These are phyloP conservation scores for Talaromyces trachyspermus DNA, from an alignment of 495 filamentous ascomycete species.

Conservation along the genomic window DNA sequence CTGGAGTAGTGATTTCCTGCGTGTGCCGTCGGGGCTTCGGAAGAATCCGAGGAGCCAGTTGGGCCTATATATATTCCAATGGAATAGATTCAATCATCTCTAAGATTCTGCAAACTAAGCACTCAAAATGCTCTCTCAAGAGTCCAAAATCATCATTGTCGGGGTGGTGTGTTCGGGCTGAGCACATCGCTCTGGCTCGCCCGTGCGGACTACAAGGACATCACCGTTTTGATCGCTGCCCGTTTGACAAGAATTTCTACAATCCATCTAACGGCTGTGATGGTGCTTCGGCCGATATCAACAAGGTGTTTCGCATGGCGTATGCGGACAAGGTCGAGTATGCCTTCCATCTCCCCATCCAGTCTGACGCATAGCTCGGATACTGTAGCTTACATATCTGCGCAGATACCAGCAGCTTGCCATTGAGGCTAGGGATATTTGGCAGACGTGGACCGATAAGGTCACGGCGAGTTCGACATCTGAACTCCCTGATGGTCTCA, in stretches of 20 bases:
- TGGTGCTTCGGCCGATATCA: neutral
- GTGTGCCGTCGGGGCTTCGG: too few species aligned
- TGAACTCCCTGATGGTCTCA: conserved; percentile 8
- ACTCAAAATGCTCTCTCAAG: neutral
- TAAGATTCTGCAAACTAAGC: neutral
- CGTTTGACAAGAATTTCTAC: neutral
- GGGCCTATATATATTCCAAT: neutral
- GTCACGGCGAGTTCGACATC: neutral
- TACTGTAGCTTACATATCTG: neutral
- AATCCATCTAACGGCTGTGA: neutral
- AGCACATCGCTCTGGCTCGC: conserved; percentile 1
- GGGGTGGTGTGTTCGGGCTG: conserved; percentile 1
- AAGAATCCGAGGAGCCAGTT: neutral
- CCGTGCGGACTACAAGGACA: neutral
- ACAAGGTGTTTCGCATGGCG: conserved; percentile 1
- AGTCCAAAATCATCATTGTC: conserved; percentile 1
- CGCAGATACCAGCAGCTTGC: conserved; percentile 1
- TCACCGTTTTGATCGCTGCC: neutral
- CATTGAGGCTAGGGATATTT: neutral
- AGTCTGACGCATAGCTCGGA: neutral
- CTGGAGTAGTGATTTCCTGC: too few species aligned
- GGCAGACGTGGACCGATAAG: neutral
- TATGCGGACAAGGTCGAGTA: conserved; percentile 6
- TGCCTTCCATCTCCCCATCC: neutral
- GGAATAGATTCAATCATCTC: neutral